Conservation (phyloP, 352 stramenopile species). For the Halophytophthora polymorphica region DNA sequence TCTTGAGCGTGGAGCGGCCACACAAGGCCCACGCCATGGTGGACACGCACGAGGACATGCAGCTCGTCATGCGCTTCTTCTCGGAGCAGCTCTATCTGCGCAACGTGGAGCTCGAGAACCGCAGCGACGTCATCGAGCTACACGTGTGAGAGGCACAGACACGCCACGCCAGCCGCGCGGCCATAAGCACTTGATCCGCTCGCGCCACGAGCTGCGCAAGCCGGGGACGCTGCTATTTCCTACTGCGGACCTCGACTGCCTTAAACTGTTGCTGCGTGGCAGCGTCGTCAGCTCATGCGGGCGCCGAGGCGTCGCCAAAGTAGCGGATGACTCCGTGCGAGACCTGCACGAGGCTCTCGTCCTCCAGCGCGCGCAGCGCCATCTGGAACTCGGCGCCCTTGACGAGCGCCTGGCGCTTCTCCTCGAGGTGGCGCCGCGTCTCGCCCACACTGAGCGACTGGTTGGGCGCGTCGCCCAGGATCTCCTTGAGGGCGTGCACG, state of each 20-base stretch:
- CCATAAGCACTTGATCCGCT: no score
- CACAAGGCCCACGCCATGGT: constrained; percentile 59
- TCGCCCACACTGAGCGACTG: constrained; percentile 84
- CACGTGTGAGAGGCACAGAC: constrained; percentile 23
- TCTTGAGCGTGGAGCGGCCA: constrained; percentile 17
- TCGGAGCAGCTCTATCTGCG: constrained; percentile 45
- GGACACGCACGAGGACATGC: constrained; percentile 45
- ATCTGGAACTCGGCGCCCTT: constrained; percentile 87
- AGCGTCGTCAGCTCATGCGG: not conserved
- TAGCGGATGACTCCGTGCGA: constrained; percentile 86
- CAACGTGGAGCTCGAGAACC: constrained; percentile 45
- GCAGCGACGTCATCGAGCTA: constrained; percentile 59
- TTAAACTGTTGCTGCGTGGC: no score
- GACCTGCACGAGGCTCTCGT: constrained; percentile 91
- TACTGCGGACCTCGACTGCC: no score
- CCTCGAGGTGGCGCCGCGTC: constrained; percentile 81
- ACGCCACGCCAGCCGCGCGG: no score
- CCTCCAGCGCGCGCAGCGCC: constrained; percentile 87
- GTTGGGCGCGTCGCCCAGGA: constrained; percentile 51
- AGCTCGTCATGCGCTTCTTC: constrained; percentile 59
- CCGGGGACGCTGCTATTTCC: no score
- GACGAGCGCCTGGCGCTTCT: constrained; percentile 77
- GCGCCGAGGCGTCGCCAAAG: constrained; percentile 46
- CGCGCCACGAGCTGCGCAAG: no score
- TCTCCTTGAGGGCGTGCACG: constrained; percentile 51